These are phyloP conservation scores for Boechera divaricarpa DNA, from an alignment of 345 rosid species.

Conservation along the genomic window DNA sequence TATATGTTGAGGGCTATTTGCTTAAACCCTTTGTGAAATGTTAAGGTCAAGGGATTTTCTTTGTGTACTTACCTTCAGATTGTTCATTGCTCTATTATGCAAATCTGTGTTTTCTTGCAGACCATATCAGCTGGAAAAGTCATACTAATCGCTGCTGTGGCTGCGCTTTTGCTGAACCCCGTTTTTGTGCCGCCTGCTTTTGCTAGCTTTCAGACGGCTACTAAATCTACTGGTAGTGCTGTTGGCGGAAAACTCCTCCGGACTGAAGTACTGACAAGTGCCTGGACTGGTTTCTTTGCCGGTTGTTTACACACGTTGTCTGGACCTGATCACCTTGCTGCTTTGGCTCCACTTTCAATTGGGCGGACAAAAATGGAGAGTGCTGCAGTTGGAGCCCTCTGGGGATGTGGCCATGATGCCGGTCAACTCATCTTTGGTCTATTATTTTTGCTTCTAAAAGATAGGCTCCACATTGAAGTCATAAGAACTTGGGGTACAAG, in stretches of 20 bases:
- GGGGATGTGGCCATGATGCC: constrained; percentile 99
- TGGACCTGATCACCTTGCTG: constrained; percentile 98
- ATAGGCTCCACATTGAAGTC: constrained; percentile 81
- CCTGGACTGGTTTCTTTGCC: constrained; percentile 95
- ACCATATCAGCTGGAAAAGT: constrained; percentile 52
- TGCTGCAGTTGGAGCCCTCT: constrained; percentile 93
- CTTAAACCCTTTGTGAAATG: not conserved
- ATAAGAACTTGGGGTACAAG: constrained; percentile 93
- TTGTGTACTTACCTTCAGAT: not conserved
- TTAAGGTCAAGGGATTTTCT: not conserved
- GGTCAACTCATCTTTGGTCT: constrained; percentile 91
- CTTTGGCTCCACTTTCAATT: constrained; percentile 93
- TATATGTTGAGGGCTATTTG: not conserved
- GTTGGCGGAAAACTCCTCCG: constrained; percentile 60
- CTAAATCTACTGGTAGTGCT: constrained; percentile 56
- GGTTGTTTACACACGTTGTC: constrained; percentile 95
- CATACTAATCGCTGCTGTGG: constrained; percentile 59
- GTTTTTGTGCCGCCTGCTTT: constrained; percentile 75
- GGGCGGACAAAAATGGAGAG: constrained; percentile 89
- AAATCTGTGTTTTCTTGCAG: constrained; percentile 48
- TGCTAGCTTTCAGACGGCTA: constrained; percentile 72
- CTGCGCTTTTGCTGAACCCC: constrained; percentile 63
- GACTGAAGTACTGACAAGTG: constrained; percentile 73
- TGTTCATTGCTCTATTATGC: not conserved
- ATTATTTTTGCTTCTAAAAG: constrained; percentile 77